Evolutionary conservation across 1,284 basidiomycete genomes (phyloP), one percentile per base, ranked within the genome.

Genomic region (Hemileccinum hortonii): DNA sequence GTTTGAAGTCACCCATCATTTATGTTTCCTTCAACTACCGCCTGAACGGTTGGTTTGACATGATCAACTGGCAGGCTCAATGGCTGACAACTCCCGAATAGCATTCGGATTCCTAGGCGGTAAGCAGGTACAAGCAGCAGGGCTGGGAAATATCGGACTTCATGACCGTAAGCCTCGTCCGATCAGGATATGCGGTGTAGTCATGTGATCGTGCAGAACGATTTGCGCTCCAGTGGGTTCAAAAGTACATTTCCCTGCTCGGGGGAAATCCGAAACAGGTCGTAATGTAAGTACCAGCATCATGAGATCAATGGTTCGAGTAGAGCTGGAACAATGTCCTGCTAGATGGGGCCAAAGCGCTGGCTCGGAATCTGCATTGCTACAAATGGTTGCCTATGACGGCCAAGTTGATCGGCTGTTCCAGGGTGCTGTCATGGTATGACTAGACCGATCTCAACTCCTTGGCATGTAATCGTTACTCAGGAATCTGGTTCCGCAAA

Each of bases 241-340:
- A 86, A 56, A 75, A 81, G 59, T 84, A 88, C 59, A 84, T 89
- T 40, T 55, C 66, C 14, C 67, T 69, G 1, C 88, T 89, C 53
- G 84, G 85, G 2, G 87, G 87, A 8, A 80, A 87, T 60, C 78
- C 79, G 15, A 66, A 70, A 3, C 76, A 76, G 60, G 82, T 84
- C 5, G 82, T 79, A 3, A 76, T 83, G 81, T 82, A 64, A 47
- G 39, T 40, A 3, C 9, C 21, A 4, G 75, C 60, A 15, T 39
- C 19, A n/a, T 40, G 14, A 8, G 5, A 8, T 16, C 19, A 19
- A 42, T 14, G 11, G 21, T 33, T 3, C n/a, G 29, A 35, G 24
- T 30, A 14, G 18, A 48, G n/a, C n/a, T 40, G 21, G 4, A 19
- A 49, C 12, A 16, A 4, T 4, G 14, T 47, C 12, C 1, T 44